A percentile compares a stretch with the other conserved stretches of the same genome.
Evolutionary conservation across 2,329 filamentous ascomycete genomes (phyloP).

Genomic region (Exophiala sideris): DNA sequence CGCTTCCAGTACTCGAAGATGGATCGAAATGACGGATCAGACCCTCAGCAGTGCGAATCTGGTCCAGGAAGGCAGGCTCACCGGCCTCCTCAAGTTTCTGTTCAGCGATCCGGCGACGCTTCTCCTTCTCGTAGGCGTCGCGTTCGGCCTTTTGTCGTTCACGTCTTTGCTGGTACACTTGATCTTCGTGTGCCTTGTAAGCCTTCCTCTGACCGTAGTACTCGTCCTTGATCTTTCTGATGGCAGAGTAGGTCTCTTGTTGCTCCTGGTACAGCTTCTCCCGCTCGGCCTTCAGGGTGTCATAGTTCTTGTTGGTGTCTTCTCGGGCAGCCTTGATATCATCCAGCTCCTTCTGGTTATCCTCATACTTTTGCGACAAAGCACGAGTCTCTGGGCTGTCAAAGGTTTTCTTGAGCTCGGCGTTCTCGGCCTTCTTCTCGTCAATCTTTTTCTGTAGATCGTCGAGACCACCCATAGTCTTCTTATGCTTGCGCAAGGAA

Average conservation of each 20-base stretch:
- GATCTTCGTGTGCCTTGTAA: slow-evolving; percentile 77
- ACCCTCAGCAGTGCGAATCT: slow-evolving; percentile 84
- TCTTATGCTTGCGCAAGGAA: slow-evolving; percentile 79
- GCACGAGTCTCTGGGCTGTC: slow-evolving; percentile 91
- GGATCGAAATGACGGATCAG: slow-evolving; percentile 92
- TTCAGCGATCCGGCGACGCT: slow-evolving; percentile 52
- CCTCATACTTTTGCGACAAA: slow-evolving; percentile 78
- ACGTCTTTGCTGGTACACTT: slow-evolving; percentile 70
- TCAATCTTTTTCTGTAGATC: slow-evolving; percentile 85
- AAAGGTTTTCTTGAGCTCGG: slow-evolving; percentile 80
- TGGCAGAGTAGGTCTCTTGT: slow-evolving; percentile 76
- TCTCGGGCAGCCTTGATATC: slow-evolving; percentile 89
- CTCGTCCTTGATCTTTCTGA: slow-evolving; percentile 84
- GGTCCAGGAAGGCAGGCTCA: slow-evolving; percentile 83
- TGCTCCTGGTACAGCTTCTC: slow-evolving; percentile 79
- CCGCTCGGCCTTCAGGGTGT: slow-evolving; percentile 78
- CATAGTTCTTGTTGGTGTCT: slow-evolving; percentile 82
- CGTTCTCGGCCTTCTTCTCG: slow-evolving; percentile 79
- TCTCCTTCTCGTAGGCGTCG: slow-evolving; percentile 50
- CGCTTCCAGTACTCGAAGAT: slow-evolving; percentile 64
- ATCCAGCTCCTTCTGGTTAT: slow-evolving; percentile 84
- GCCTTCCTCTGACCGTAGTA: slow-evolving; percentile 81
- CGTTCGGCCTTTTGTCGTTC: slow-evolving; percentile 81
- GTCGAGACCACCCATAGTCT: slow-evolving; percentile 83
- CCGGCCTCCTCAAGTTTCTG: slow-evolving; percentile 52